phyloP scores from a whole-genome alignment of 1,284 basidiomycete species.

The Trichosporon faecale region DNA sequence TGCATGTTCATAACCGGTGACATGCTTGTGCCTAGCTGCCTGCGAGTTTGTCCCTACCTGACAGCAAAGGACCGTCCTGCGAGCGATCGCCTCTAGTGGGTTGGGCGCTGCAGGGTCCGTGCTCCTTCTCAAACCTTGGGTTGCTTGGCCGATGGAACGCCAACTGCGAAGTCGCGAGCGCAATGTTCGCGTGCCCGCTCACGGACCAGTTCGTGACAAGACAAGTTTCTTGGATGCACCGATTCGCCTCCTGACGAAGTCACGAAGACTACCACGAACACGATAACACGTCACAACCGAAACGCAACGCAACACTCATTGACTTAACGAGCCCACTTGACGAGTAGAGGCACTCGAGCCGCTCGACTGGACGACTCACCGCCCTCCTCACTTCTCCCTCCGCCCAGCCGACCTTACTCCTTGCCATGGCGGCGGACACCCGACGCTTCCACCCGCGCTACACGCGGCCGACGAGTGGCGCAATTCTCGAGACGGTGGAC shows the following conservation, averaged over 20 bases:
- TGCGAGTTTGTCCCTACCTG: not conserved
- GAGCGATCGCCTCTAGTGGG: not conserved
- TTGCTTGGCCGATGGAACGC: not conserved
- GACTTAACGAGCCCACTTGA: not conserved
- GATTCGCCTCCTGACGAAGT: not conserved
- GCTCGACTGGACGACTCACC: not conserved
- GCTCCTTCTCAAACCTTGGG: not conserved
- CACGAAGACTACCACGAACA: not conserved
- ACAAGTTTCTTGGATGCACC: not conserved
- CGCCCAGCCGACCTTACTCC: not conserved
- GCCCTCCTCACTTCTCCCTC: not conserved
- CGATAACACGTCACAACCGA: not conserved
- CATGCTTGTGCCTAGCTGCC: not conserved
- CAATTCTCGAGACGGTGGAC: conserved; percentile 6
- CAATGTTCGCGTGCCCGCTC: not conserved
- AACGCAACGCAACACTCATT: not conserved
- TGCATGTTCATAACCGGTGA: not conserved
- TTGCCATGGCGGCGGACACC: not conserved
- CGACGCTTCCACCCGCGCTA: conserved; percentile 2
- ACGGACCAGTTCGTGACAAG: conserved; percentile 2
- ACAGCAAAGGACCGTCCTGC: not conserved
- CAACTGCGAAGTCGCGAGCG: not conserved
- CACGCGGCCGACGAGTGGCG: not conserved
- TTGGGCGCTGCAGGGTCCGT: not conserved
- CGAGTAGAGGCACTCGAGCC: not conserved